phyloP scores from a whole-genome alignment of 2,329 filamentous ascomycete species.

The Coniella lustricola region DNA sequence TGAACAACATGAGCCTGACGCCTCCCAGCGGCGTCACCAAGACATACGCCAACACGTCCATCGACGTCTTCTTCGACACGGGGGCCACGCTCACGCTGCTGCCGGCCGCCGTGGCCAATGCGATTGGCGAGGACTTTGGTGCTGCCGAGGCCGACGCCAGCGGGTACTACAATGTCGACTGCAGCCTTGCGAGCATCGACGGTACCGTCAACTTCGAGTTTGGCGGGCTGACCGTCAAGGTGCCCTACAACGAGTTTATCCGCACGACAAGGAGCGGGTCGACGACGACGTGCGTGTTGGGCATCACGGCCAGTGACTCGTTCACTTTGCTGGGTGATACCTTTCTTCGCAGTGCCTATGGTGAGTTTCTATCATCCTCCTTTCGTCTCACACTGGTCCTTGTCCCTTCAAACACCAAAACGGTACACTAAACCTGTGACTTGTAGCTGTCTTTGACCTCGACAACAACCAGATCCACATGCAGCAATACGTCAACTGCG shows the following conservation, averaged over 20 bases:
- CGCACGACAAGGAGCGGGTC: conserved; percentile 25
- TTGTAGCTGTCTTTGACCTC: conserved; percentile 44
- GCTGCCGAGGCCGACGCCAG: conserved; percentile 29
- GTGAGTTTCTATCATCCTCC: conserved; percentile 26
- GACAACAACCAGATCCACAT: conserved; percentile 41
- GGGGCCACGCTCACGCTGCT: conserved; percentile 64
- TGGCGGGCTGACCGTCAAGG: conserved; percentile 37
- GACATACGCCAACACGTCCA: conserved; percentile 30
- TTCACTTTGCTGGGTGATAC: conserved; percentile 53
- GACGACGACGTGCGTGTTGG: conserved; percentile 38
- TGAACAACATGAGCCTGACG: conserved; percentile 37
- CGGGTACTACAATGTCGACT: conserved; percentile 42
- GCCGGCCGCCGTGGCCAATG: conserved; percentile 46
- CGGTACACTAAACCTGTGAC: no score
- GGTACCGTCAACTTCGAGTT: conserved; percentile 45
- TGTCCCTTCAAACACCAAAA: conserved; percentile 30
- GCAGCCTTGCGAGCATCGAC: conserved; percentile 30
- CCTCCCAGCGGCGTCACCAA: conserved; percentile 28
- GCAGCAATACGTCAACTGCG: conserved; percentile 45
- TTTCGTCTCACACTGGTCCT: not conserved
- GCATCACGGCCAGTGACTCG: conserved; percentile 38
- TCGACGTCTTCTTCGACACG: conserved; percentile 62
- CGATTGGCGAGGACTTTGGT: conserved; percentile 44
- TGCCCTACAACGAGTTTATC: conserved; percentile 44
- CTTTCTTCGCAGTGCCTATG: conserved; percentile 49